Base-by-base conservation (phyloP, 2,329 filamentous ascomycete species). In the Fusarium gaditjirri region DNA sequence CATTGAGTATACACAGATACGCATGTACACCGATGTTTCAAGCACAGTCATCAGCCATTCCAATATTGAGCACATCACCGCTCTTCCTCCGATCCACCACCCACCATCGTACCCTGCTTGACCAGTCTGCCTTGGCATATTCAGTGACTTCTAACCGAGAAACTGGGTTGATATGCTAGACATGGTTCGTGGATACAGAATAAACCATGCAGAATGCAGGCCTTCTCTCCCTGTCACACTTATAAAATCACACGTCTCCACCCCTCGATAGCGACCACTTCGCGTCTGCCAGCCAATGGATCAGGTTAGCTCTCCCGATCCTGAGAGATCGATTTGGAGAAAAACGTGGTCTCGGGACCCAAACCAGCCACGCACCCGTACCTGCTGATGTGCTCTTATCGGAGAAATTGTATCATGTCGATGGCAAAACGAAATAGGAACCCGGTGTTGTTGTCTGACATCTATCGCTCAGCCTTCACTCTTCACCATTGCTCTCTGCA, bases 21-120 rank as follows among this genome's bases (percentile, higher is more conserved):
- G 57, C 35, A 73, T 68, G 67, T 69, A 74, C 71, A 74, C 71
- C 71, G 71, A 74, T 67, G 60, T 72, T 74, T 74, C 55, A 47
- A 65, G 36, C 36, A 36, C 42, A 72, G 38, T 41, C 52, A 52
- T 46, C 54, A 67, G 46, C 53, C 47, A 47, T 50, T 46, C 21
- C 33, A 63, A 64, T 50, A 46, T 55, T n/a, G 29, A 64, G 19
- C 33, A 36, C 63, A 67, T 44, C 33, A 35, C 39, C 38, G 58
- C 38, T 35, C 31, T 61, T 53, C 23, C 33, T 69, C 38, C 19
- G 39, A 43, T n/a, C 27, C 61, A 72, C 69, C 60, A 68, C 54
- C 65, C 49, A 61, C 53, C 54, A 65, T 70, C 65, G 46, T 46
- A 49, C 47, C 58, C 49, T 42, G 57, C 38, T 58, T 49, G 52